A percentile compares a stretch with the other conserved stretches of the same genome.
These are phyloP conservation scores for Fusarium sp. DNA, from an alignment of 2,329 filamentous ascomycete species.

Conservation along the genomic window DNA sequence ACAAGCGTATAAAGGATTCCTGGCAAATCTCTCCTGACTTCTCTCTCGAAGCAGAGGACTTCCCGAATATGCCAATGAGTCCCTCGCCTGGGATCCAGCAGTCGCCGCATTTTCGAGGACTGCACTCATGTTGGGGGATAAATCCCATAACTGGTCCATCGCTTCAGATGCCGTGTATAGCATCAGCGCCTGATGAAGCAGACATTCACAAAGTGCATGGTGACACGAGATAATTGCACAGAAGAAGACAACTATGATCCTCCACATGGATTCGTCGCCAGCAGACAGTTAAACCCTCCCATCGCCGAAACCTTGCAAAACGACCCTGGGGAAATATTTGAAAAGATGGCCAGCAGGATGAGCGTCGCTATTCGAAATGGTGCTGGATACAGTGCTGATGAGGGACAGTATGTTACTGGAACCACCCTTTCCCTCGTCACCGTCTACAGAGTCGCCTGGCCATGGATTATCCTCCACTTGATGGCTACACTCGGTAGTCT, in stretches of 20 bases:
- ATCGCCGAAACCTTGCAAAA: background rate
- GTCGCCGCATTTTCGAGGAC: background rate
- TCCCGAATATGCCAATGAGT: background rate
- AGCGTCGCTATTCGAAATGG: conserved; percentile 1
- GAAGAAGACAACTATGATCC: background rate
- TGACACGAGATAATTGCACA: background rate
- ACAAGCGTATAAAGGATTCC: background rate
- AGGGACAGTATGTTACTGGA: background rate
- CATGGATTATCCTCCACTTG: background rate
- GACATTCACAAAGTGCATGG: background rate
- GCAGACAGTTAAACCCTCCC: background rate
- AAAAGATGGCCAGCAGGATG: background rate
- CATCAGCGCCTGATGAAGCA: background rate
- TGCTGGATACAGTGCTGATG: background rate
- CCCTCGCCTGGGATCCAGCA: background rate
- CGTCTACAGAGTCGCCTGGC: background rate
- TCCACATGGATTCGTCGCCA: background rate
- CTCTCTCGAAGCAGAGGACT: background rate
- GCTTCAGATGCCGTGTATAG: background rate
- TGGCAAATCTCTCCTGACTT: background rate
- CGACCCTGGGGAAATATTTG: background rate
- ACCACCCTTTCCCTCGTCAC: background rate
- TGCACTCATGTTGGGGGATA: background rate
- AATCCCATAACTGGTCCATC: background rate
- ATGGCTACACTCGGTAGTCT: background rate